Percentiles rank a stretch among this genome's conserved stretches.
Conservation (phyloP, 805 yeast species). For the Hanseniaspora guilliermondii region DNA sequence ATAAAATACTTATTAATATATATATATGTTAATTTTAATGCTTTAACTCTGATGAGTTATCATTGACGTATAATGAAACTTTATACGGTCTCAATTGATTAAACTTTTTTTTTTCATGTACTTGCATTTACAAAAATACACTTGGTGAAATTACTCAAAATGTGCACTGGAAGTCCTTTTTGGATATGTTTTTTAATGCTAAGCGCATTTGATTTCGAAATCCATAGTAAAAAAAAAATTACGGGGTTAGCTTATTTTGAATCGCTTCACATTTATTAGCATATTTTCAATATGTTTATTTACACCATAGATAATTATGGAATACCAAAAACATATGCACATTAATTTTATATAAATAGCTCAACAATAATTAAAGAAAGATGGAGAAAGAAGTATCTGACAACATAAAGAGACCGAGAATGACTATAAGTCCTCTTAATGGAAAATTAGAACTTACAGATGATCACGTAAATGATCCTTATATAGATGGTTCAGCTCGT, state of each 20-base stretch:
- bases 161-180: not conserved
- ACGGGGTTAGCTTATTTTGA: not conserved
- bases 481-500: not conserved
- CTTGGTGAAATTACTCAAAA: not conserved
- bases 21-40: too few relatives aligned
- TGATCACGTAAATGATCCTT: not conserved
- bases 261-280: too few relatives aligned
- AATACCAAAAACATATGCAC: too few relatives aligned
- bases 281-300: too few relatives aligned
- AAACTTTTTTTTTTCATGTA: not conserved
- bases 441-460: not conserved
- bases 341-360: too few relatives aligned
- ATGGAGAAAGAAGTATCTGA: not conserved
- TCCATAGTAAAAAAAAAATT: not conserved
- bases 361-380: not conserved
- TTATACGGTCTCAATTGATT: not conserved
- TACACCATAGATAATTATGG: too few relatives aligned
- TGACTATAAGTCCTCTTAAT: slow-evolving; percentile 2
- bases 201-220: not conserved
- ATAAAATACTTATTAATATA: too few relatives aligned
- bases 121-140: not conserved
- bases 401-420: not conserved
- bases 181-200: not conserved
- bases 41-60: too few relatives aligned
- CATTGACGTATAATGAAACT: too few relatives aligned